Conservation (phyloP, 805 yeast species). For the Pichia occidentalis region DNA sequence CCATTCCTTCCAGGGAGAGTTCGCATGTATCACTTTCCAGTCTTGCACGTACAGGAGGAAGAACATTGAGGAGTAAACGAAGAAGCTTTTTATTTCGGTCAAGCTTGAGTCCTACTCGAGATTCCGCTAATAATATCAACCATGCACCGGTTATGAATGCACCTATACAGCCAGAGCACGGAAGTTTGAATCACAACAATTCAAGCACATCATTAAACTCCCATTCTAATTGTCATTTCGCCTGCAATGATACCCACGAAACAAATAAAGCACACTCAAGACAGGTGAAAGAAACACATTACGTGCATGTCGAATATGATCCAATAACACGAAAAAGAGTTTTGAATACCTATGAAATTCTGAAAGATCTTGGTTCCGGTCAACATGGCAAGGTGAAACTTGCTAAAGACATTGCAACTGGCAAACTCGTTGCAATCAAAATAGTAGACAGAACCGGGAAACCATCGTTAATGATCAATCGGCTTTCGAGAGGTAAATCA, state of each 20-base stretch:
- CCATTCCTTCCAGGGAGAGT: slow-evolving; percentile 19
- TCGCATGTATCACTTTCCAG: slow-evolving; percentile 24
- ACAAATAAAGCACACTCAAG: not conserved
- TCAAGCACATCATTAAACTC: slow-evolving; percentile 8
- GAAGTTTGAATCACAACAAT: slow-evolving; percentile 5
- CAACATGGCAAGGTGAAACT: slow-evolving; percentile 98
- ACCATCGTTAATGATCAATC: slow-evolving; percentile 39
- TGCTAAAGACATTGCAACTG: slow-evolving; percentile 63
- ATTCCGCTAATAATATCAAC: slow-evolving; percentile 1
- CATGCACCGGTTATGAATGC: too few relatives aligned
- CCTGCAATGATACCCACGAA: not conserved
- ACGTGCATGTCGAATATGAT: slow-evolving; percentile 78
- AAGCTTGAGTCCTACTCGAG: slow-evolving; percentile 11
- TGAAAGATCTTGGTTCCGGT: slow-evolving; percentile 87
- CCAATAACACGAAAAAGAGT: slow-evolving; percentile 77
- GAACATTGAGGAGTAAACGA: slow-evolving; percentile 8
- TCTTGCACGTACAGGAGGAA: slow-evolving; percentile 13
- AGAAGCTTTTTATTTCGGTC: slow-evolving; percentile 9
- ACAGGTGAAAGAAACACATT: slow-evolving; percentile 74
- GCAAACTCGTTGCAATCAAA: slow-evolving; percentile 82
- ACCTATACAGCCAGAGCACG: too few relatives aligned
- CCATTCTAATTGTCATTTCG: slow-evolving; percentile 3
- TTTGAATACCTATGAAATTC: slow-evolving; percentile 83
- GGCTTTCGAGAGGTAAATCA: slow-evolving; percentile 27
- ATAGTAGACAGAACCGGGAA: slow-evolving; percentile 73